Base-by-base conservation (phyloP, 2,329 filamentous ascomycete genomes). In the Fusarium continuum region DNA sequence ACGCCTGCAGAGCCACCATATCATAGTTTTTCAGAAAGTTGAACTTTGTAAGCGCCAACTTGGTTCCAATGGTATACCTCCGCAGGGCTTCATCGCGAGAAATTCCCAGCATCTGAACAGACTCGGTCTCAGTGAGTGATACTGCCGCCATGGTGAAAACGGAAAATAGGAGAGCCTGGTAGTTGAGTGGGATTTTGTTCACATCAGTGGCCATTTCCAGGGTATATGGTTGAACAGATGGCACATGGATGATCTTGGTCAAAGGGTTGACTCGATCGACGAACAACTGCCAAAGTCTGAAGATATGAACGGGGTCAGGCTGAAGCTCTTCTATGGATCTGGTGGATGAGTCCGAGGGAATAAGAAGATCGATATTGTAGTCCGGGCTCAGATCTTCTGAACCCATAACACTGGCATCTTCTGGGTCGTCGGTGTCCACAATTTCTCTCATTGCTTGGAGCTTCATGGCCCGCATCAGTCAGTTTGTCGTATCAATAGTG, bases 241-340 rank as follows among this genome's bases (percentile, higher is more conserved):
- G 90, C 2, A 89, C 83, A 71, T 94, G 91, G 20, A 92, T 86
- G 39, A 86, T 77, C 72, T 93, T 93, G 65, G 87, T 85, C 39
- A 92, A 73, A 0, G 91, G 90, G 68, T 93, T 90, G 51, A 93
- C 87, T 59, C 91, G 88, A 43, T 91, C 87, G 6, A 92, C 77
- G 64, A 89, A 93, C 8, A 86, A 79, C 72, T 92, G 88, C 91
- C 91, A 94, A 6, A 94, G 80, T 45, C 83, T 82, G 68, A 91
- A 88, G 22, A 91, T 84, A 28, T 91, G 86, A 11, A 85, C 82
- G 0, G 87, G 83, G 5, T 85, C 79, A 0, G 91, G 91, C 65
- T 90, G 88, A 71, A 90, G 76, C 13, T 82, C 79, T 47, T 83
- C 79, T 13, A 78, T 67, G 38, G 74, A 79, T 20, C 74, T 70